A percentile compares a stretch with the other conserved stretches of the same genome.
Evolutionary conservation across 768 basidiomycete genomes (phyloP).

Genomic region (Hypsizygus marmoreus): DNA sequence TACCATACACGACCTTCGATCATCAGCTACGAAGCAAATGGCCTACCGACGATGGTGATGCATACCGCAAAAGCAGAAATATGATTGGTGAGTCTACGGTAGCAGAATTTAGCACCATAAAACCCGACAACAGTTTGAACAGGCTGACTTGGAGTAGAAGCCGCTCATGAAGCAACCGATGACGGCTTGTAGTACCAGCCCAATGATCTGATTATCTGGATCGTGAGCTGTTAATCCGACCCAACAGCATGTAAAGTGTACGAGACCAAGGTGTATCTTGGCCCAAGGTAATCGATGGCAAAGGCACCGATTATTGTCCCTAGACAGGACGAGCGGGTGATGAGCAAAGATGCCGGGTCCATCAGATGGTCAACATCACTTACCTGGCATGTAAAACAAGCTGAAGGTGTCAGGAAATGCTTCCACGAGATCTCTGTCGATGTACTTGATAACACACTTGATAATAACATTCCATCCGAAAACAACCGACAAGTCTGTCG

Average conservation of each 20-base stretch:
- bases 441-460: conserved; percentile 51
- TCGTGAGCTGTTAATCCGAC: too few relatives aligned
- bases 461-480: conserved; percentile 88
- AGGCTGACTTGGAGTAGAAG: conserved; percentile 52
- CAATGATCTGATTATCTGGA: conserved; percentile 51
- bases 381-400: conserved; percentile 43
- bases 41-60: not conserved
- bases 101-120: too few relatives aligned
- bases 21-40: not conserved
- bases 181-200: conserved; percentile 70
- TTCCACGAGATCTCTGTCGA: not conserved
- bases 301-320: conserved; percentile 77
- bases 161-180: conserved; percentile 92
- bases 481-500: conserved; percentile 52
- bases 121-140: too few relatives aligned
- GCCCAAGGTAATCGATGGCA: conserved; percentile 71
- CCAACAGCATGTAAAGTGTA: too few relatives aligned
- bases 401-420: conserved; percentile 14
- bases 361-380: not conserved
- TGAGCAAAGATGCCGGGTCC: not conserved
- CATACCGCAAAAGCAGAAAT: conserved; percentile 73
- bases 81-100: conserved; percentile 55
- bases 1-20: conserved; percentile 77
- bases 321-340: conserved; percentile 55
- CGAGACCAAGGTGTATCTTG: conserved; percentile 78